Conservation (phyloP, 108 stramenopile genomes). For the Stephanodiscus minutulus region DNA sequence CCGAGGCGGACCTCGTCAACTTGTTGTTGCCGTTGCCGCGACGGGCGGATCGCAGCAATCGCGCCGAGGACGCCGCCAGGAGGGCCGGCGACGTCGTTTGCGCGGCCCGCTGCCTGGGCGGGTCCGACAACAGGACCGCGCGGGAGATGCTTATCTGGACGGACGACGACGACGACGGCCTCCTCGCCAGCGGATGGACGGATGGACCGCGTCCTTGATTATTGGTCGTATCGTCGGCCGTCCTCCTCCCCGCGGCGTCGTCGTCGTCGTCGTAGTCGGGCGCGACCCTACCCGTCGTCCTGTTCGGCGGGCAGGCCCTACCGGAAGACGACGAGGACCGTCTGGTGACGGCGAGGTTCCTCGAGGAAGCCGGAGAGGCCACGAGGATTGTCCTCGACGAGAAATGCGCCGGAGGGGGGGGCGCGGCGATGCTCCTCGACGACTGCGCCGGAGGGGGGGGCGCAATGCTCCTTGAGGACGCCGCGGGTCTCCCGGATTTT, state of each 20-base stretch:
- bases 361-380: background rate
- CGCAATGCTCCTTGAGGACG: background rate
- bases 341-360: background rate
- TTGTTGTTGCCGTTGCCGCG: background rate
- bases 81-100: background rate
- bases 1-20: background rate
- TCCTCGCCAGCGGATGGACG: no score
- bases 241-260: background rate
- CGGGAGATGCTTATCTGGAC: no score
- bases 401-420: no score
- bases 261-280: background rate
- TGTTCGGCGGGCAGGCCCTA: background rate
- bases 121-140: background rate
- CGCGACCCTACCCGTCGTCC: no score
- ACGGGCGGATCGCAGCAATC: conserved; percentile 1
- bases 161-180: no score
- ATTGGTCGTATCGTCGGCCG: background rate
- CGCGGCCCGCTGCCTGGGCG: background rate
- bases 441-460: background rate
- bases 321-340: background rate
- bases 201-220: no score
- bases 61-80: conserved; percentile 8
- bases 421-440: background rate
- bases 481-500: background rate
- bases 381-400: conserved; percentile 8